These are phyloP conservation scores for Cercospora sesami DNA, from an alignment of 2,329 filamentous ascomycete species.

Conservation along the genomic window DNA sequence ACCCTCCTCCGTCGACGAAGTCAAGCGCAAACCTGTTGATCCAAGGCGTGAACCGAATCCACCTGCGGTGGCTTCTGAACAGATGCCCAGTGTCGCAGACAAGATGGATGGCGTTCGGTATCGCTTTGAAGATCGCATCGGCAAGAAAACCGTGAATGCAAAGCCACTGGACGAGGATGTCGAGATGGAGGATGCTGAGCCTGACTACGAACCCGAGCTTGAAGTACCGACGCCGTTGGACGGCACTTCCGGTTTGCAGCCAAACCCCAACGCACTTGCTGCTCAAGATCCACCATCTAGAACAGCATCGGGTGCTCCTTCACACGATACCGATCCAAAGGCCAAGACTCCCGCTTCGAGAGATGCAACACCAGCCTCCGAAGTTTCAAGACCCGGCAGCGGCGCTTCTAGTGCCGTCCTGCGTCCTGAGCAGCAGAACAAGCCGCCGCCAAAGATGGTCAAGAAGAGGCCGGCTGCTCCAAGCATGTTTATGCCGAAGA, in stretches of 20 bases:
- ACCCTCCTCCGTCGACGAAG: neutral
- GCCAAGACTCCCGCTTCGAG: neutral
- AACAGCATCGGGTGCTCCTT: neutral
- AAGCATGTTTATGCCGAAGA: conserved; percentile 24
- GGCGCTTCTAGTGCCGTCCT: neutral
- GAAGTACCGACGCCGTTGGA: neutral
- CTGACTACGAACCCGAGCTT: conserved; percentile 4
- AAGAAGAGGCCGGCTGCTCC: conserved; percentile 14
- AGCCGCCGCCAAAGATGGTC: conserved; percentile 16
- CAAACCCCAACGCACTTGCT: neutral
- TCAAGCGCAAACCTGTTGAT: neutral
- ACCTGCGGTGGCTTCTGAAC: neutral
- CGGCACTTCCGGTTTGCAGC: neutral
- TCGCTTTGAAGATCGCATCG: conserved; percentile 35
- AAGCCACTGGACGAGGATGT: conserved; percentile 29
- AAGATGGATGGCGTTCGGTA: conserved; percentile 43
- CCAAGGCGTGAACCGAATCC: neutral
- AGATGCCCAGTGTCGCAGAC: conserved; percentile 25
- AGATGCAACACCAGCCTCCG: conserved; percentile 3
- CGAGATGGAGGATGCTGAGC: conserved; percentile 37
- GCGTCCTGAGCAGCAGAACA: conserved; percentile 7
- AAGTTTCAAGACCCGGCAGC: conserved; percentile 2
- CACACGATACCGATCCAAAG: neutral
- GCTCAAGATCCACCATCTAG: neutral
- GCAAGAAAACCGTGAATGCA: conserved; percentile 26